These are phyloP conservation scores for Naegleria lovaniensis DNA, from an alignment of 208 protist species.

Conservation along the genomic window DNA sequence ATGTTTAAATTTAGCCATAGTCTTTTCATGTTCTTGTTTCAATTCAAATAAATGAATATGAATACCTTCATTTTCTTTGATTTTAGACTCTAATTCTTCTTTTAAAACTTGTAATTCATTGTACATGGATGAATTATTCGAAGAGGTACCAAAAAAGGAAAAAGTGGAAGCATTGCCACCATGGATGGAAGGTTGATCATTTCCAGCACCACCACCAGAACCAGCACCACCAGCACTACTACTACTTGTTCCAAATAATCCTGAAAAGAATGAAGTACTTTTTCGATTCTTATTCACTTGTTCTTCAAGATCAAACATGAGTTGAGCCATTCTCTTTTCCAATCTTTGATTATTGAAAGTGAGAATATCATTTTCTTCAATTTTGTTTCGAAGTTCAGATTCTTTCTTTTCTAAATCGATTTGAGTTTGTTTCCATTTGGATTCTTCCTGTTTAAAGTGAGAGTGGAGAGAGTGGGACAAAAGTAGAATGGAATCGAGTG, in stretches of 20 bases:
- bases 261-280: background rate
- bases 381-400: background rate
- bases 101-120: background rate
- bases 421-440: background rate
- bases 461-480: no score
- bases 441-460: background rate
- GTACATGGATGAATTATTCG: background rate
- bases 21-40: background rate
- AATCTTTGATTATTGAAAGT: slow-evolving; percentile 9
- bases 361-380: slow-evolving; percentile 20
- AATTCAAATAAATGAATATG: slow-evolving; percentile 26
- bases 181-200: no score
- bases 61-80: slow-evolving; percentile 16
- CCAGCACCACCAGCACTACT: background rate
- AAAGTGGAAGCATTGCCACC: no score
- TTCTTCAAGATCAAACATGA: slow-evolving; percentile 23
- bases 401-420: slow-evolving; percentile 11
- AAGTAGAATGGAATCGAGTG: no score
- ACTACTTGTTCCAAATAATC: background rate
- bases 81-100: slow-evolving; percentile 16
- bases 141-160: background rate
- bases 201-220: background rate
- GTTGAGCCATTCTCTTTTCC: slow-evolving; percentile 6
- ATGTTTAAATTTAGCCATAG: background rate
- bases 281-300: background rate